Base-by-base conservation (phyloP, 176 grass and related monocot species). In the Chloris gayana region DNA sequence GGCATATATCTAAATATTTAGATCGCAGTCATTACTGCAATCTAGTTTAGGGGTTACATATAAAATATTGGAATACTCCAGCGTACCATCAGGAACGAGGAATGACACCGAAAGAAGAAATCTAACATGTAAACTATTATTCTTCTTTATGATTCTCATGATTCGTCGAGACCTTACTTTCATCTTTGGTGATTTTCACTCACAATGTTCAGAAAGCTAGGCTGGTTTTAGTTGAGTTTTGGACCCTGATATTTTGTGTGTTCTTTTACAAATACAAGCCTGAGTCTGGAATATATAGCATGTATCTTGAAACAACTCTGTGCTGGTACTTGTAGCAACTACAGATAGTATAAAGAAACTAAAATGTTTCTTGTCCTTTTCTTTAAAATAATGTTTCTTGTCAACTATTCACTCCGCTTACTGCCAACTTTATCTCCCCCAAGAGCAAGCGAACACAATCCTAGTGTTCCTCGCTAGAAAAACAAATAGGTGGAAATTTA, bases 401-500 rank as follows among this genome's bases (percentile, higher is more conserved):
- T 77, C 6, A 64, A 70, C 39, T 70, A 30, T 77, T 49, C 3
- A 31, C 60, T 13, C 27, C 76, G 67, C 83, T 65, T 4, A 31
- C 62, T 53, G 31, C 21, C 44, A 54, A 53, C 76, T 79, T 79
- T 67, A 18, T 25, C 76, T 69, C 37, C 25, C 25, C 71, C 31
- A 41, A 76, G 39, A 70, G 6, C 10, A 49, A 17, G 31, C 11
- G 49, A 31, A 69, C 71, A 54, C 35, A 26, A 54, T 78, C 42
- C 34, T 32, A 74, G 75, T 78, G 61, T 13, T 66, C 61, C 46
- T 33, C 75, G 11, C n/a, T 37, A 37, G 35, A 37, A 37, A 37
- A 37, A 37, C 35, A 37, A 37, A 37, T 37, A 37, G 35, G 35
- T 4, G 24, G 0, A 29, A 34, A 51, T 22, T 21, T 15, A 26